Evolutionary conservation across 2,329 filamentous ascomycete genomes (phyloP).

Genomic region (Neonectria faginata): DNA sequence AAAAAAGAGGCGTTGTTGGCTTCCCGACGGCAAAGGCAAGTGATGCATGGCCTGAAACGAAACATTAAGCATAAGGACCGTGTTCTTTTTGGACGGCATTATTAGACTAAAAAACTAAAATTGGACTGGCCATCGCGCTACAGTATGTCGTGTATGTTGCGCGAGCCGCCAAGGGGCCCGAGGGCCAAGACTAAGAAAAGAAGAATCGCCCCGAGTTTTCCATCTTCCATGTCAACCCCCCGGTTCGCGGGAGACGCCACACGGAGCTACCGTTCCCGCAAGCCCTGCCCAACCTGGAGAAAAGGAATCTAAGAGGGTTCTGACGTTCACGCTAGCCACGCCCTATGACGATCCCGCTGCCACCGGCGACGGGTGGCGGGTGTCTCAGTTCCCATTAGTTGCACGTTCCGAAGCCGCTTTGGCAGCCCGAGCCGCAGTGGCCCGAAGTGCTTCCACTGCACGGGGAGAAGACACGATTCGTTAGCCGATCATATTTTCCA

Average conservation of each 20-base stretch:
- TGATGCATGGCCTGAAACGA: conserved; percentile 9
- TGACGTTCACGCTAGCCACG: conserved; percentile 1
- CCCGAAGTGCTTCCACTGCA: conserved; percentile 44
- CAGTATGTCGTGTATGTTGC: neutral
- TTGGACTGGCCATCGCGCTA: neutral
- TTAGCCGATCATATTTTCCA: conserved; percentile 11
- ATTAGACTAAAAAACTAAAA: neutral
- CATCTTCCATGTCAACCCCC: neutral
- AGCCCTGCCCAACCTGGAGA: conserved; percentile 2
- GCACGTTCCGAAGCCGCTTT: conserved; percentile 50
- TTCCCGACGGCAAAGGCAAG: neutral
- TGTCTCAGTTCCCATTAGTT: conserved; percentile 31
- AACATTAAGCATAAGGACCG: conserved; percentile 5
- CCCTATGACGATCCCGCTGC: neutral
- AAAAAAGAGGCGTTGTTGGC: neutral
- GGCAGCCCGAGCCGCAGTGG: conserved; percentile 52
- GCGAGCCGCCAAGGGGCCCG: neutral
- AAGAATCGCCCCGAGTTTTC: neutral
- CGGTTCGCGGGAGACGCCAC: neutral
- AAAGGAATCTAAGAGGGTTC: neutral
- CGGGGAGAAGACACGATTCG: neutral
- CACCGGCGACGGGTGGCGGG: neutral
- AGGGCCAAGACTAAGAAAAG: neutral
- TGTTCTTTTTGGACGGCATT: neutral
- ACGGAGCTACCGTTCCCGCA: conserved; percentile 2